Conservation (phyloP, 495 filamentous ascomycete genomes). For the Polyplosphaeria fusca region DNA sequence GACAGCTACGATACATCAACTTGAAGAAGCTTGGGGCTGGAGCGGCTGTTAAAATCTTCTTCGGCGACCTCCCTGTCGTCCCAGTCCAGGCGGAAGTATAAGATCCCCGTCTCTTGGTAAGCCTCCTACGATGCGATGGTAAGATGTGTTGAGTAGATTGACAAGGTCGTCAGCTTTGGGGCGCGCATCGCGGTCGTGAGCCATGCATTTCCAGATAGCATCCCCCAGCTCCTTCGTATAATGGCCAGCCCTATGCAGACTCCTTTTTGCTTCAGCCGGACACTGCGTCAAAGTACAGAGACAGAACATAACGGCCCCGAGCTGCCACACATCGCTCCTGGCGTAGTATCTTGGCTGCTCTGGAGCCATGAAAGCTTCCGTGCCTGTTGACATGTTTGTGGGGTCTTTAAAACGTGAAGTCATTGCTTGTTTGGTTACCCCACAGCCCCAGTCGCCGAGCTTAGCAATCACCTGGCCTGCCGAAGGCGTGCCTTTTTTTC, state of each 20-base stretch:
- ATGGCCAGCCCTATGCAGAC: neutral
- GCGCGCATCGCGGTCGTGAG: neutral
- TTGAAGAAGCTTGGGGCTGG: conserved; percentile 30
- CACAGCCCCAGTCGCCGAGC: conserved; percentile 5
- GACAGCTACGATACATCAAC: conserved; percentile 19
- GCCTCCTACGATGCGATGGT: neutral
- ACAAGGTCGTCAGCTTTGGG: neutral
- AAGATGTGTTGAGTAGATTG: neutral
- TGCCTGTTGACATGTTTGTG: neutral
- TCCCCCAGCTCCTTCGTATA: neutral
- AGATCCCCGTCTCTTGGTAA: no score
- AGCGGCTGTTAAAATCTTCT: neutral
- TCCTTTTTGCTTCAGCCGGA: neutral
- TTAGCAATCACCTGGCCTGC: neutral
- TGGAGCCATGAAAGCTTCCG: neutral
- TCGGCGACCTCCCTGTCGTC: neutral
- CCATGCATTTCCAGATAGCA: neutral
- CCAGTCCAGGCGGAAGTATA: neutral
- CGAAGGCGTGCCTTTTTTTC: neutral
- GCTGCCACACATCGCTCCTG: neutral
- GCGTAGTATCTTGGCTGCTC: neutral
- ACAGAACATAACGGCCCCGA: neutral
- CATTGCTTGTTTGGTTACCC: neutral
- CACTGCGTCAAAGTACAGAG: neutral
- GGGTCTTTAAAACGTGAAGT: neutral